Conservation (phyloP, 2,329 filamentous ascomycete genomes). For the Boeremia lycopersici region DNA sequence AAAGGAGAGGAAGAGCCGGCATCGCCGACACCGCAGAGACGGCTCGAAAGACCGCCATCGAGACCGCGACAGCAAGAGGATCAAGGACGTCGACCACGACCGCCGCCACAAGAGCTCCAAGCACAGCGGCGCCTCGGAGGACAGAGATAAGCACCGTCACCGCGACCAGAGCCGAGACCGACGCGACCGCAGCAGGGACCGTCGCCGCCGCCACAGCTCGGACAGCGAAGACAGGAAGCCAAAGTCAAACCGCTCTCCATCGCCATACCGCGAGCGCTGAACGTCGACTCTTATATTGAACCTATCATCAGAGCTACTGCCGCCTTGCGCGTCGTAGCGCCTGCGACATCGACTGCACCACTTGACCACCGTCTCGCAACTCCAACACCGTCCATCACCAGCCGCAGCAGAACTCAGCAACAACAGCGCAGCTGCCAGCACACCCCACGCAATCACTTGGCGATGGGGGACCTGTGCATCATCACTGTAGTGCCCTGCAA, state of each 20-base stretch:
- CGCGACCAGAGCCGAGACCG: constrained; percentile 11
- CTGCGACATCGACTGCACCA: background rate
- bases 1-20: constrained; percentile 49
- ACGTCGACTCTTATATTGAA: background rate
- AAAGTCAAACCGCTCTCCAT: constrained; percentile 10
- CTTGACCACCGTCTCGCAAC: too few species aligned
- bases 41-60: constrained; percentile 32
- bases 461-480: too few species aligned
- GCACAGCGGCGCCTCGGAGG: constrained; percentile 18
- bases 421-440: too few species aligned
- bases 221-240: constrained; percentile 17
- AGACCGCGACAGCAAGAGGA: constrained; percentile 26
- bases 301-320: background rate
- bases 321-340: background rate
- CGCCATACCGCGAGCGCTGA: constrained; percentile 2
- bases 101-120: constrained; percentile 10
- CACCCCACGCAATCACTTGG: too few species aligned
- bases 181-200: constrained; percentile 13
- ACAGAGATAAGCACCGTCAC: constrained; percentile 17
- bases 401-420: too few species aligned
- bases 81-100: constrained; percentile 27
- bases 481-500: too few species aligned
- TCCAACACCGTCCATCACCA: too few species aligned
- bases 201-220: constrained; percentile 22
- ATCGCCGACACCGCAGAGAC: constrained; percentile 32